Evolutionary conservation across 1,139 yeast species (phyloP), one percentile per base, ranked within the genome.

Genomic region (Candida mesenterica): DNA sequence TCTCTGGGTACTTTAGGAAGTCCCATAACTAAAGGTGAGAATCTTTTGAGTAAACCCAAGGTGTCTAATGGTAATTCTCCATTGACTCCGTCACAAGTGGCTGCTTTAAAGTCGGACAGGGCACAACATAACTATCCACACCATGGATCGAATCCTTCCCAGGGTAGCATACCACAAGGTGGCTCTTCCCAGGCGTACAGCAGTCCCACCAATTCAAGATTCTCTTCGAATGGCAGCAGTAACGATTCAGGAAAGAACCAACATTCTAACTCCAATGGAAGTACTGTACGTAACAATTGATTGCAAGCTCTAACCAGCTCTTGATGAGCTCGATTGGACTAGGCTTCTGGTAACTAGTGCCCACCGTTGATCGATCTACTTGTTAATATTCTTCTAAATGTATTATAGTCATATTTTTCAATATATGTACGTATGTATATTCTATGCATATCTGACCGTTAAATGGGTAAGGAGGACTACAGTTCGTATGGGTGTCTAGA

Each of bases 101-200:
- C 35, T 5, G 34, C 36, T 2, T 27, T 38, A 30, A 38, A 34
- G 17, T 25, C 38, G 15, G 41, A 38, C 10, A 32, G 35, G 30
- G 13, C 24, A 13, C 38, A 34, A 23, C 33, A 37, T 26, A 25
- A 31, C 14, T 29, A 31, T 22, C 32, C 29, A 22, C 33, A 30
- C 24, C 37, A 32, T 9, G 30, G 31, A 10, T 28, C 36, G 6
- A 24, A 20, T 10, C 22, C 36, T 5, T 17, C 32, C 6, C 37
- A 7, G 12, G 28, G 28, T 13, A 25, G 28, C 10, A 25, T 34
- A 28, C n/a, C n/a, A n/a, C 37, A 34, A 24, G 26, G 33, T 3
- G 36, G 35, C 10, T 33, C 37, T 9, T 31, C 40, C 4, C 38
- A 32, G 31, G 15, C 36, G 38, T 39, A 39, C 33, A 39, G 32